Evolutionary conservation across 331 rosid species (phyloP).

Genomic region (Acacia pycnantha): DNA sequence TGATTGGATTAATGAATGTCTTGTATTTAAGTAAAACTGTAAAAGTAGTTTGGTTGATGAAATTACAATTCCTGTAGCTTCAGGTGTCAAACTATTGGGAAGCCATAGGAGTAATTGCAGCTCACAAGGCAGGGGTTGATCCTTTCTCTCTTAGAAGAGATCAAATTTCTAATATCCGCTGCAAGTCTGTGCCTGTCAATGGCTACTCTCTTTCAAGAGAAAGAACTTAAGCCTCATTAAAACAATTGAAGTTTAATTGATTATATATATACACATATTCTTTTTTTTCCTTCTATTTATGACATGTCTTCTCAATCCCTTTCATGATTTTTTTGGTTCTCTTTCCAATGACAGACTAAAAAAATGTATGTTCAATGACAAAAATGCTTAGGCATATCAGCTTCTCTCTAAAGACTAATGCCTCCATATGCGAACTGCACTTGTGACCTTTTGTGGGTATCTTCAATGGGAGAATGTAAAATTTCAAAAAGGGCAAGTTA

Average conservation of each 20-base stretch:
- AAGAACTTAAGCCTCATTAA: slow-evolving; percentile 18
- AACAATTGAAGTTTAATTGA: neutral
- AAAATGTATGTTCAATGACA: too few species aligned
- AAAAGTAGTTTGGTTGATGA: slow-evolving; percentile 28
- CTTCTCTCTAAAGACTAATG: too few species aligned
- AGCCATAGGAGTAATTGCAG: slow-evolving; percentile 71
- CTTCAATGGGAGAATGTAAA: too few species aligned
- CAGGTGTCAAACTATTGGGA: slow-evolving; percentile 93
- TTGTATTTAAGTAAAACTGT: slow-evolving; percentile 10
- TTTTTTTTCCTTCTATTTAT: neutral
- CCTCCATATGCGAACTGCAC: too few species aligned
- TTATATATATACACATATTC: neutral
- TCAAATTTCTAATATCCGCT: slow-evolving; percentile 49
- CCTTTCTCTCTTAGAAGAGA: slow-evolving; percentile 77
- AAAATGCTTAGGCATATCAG: too few species aligned
- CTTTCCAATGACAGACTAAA: too few species aligned
- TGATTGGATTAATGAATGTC: neutral
- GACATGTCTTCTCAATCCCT: neutral
- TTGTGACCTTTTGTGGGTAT: too few species aligned
- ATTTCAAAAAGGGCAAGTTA: too few species aligned
- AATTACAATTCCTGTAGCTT: slow-evolving; percentile 53
- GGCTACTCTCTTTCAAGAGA: slow-evolving; percentile 43
- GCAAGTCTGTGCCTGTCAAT: slow-evolving; percentile 40
- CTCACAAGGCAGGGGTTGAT: slow-evolving; percentile 90
- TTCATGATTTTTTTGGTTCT: neutral